Evolutionary conservation across 768 basidiomycete species (phyloP).

Genomic region (Butyriboletus loyo): DNA sequence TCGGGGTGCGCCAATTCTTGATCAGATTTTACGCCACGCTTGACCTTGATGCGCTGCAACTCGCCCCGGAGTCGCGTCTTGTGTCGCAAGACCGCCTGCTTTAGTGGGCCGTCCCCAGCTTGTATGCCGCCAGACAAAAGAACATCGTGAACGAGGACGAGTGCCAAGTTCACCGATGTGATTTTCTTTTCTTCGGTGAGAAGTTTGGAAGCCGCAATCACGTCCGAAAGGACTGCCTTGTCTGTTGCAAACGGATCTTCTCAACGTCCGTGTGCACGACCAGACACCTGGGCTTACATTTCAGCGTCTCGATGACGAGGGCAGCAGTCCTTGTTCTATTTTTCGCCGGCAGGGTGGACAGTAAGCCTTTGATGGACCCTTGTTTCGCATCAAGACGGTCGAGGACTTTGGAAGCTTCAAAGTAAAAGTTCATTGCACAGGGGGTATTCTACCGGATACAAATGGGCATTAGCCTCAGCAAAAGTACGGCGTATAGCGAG

Average conservation of each 20-base stretch:
- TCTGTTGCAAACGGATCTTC: constrained; percentile 43
- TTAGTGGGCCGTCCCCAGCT: constrained; percentile 85
- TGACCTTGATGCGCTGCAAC: constrained; percentile 80
- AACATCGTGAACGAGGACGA: constrained; percentile 90
- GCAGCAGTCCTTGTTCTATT: constrained; percentile 76
- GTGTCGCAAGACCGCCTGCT: constrained; percentile 83
- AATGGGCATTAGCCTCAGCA: constrained; percentile 24
- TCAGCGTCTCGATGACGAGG: constrained; percentile 90
- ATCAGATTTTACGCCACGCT: constrained; percentile 63
- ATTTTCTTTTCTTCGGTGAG: constrained; percentile 74
- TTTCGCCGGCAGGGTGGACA: constrained; percentile 71
- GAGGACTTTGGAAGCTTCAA: constrained; percentile 78
- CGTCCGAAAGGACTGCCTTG: constrained; percentile 67
- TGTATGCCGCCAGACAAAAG: constrained; percentile 84
- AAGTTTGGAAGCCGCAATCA: constrained; percentile 66
- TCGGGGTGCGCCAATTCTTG: constrained; percentile 58
- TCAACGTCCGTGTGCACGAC: constrained; percentile 6
- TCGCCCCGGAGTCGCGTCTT: constrained; percentile 87
- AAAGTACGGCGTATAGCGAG: constrained; percentile 19
- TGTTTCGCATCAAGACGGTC: constrained; percentile 85
- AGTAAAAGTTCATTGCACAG: constrained; percentile 88
- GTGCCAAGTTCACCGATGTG: constrained; percentile 69
- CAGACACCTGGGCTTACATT: constrained; percentile 60
- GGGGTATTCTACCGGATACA: constrained; percentile 27
- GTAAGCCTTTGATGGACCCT: constrained; percentile 87